Evolutionary conservation across 2,329 filamentous ascomycete genomes (phyloP), one percentile per base, ranked within the genome.

Genomic region (Fusarium foetens): DNA sequence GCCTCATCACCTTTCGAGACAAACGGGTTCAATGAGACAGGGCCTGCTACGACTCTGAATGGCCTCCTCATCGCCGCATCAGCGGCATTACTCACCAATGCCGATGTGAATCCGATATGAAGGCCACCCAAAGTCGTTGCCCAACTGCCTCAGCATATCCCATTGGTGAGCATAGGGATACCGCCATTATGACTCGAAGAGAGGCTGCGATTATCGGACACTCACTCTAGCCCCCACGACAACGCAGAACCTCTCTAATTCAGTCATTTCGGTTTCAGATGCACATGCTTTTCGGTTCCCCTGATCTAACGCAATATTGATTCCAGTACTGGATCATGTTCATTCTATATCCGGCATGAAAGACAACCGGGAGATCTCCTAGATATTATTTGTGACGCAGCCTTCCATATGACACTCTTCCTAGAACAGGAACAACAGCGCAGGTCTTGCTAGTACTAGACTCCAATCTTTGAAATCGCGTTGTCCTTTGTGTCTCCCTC

Each of bases 141-240:
- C 70, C 68, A 75, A 75, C 68, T 72, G 46, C 63, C 45, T 72
- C 49, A 69, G 55, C 63, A 65, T 64, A 54, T 59, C 67, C 66
- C 60, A 77, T 77, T 77, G 75, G 75, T 52, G 73, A 75, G 46
- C 39, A 63, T 35, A 63, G 58, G 45, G 58, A 75, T 66, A 75
- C 75, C 75, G 75, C 75, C 66, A 66, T 74, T 76, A 76, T 77
- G 75, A 77, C 75, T 75, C 75, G 66, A 69, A 31, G 57, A 29
- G 51, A 33, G 23, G 61, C 36, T 69, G 66, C 66, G 58, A 66
- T 69, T 33, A 48, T 72, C 68, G 71, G 66, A 63, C 65, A 72
- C 57, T 66, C 57, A 48, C 27, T 75, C 45, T 66, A 48, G 64
- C 70, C 73, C 75, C 72, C 75, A 77, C 66, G 68, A 53, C 61